Evolutionary conservation across 2,329 filamentous ascomycete genomes (phyloP), one percentile per base, ranked within the genome.

Genomic region (Alternaria triticina): DNA sequence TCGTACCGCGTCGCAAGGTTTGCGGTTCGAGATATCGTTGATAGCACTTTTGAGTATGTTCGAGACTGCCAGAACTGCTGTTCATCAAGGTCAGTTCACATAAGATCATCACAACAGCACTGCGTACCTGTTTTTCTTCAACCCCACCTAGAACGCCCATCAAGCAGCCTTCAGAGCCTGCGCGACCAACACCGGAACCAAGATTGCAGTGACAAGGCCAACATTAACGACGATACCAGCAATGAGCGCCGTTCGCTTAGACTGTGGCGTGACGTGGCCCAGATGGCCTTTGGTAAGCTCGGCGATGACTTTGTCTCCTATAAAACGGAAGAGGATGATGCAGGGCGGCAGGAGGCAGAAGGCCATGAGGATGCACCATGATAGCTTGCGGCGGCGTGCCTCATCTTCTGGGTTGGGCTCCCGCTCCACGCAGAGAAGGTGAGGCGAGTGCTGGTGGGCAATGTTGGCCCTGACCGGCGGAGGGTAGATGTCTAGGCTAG

Each of bases 261-360:
- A 71, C 40, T 64, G 57, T 17, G 62, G 50, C 1, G 74, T 68
- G 59, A 74, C 78, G n/a, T 74, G 66, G 7, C 71, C 68, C 22
- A 81, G 65, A 5, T 70, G 67, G 12, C 79, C 79, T 6, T 75
- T 65, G 0, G 79, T 78, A 13, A 74, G 45, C 3, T 65, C 73
- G 11, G 64, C 61, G 11, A 81, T 77, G 47, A 78, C 57, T 2
- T 59, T 55, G 61, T 81, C 79, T 36, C 77, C 73, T 22, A 68
- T 65, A 25, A 70, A 71, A n/a, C 79, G 77, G 59, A 74, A 80
- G 23, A 81, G 70, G 27, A 81, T 68, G 27, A 80, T 74, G 12
- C 75, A 67, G 7, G 79, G 76, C 5, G 79, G 79, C 13, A 81
- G 65, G 2, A 80, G 22, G 51, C 74, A 76, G 59, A 78, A 81